Evolutionary conservation across 2,329 filamentous ascomycete species (phyloP), one percentile per base, ranked within the genome.

Genomic region (Bipolaris cookei): DNA sequence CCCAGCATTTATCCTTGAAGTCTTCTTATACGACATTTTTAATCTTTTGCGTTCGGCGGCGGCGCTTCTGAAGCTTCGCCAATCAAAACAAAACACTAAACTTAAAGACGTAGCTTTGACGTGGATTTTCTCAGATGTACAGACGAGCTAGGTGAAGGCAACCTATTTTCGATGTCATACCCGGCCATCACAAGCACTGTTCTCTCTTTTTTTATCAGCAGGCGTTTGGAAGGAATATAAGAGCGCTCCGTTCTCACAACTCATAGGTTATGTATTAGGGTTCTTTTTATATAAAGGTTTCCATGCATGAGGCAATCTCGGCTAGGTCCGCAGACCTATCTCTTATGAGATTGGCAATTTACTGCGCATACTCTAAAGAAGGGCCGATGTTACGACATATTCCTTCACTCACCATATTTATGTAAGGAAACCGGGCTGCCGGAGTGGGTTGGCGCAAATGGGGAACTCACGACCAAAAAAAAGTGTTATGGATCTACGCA

Each of bases 1-100:
- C 39, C 30, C 39, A 14, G 20, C 43, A 35, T 28, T 30, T 23
- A 18, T 44, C n/a, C 6, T 14, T 16, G 16, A 16, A 25, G 30
- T 25, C 34, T 54, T 54, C 39, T 54, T 54, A 32, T 54, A 58
- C 45, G 48, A 37, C 23, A 54, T 54, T 34, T 39, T 54, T 54
- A 20, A 37, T 43, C 39, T 14, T 37, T 23, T 38, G 51, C 49
- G 42, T 39, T 41, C 25, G 7, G 13, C 8, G 28, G n/a, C 28
- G 14, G 25, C 21, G 41, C 41, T 20, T 51, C 32, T 18, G 35
- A 41, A 20, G 28, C 53, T 39, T 21, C 23, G 34, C 11, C 30
- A 14, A 20, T n/a, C 6, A 34, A 18, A 35, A 16, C 32, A 21
- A 14, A 42, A 34, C 30, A 8, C 47, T 16, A 38, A 28, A 21